A percentile compares a stretch with the other conserved stretches of the same genome.
These are phyloP conservation scores for Pleurotus citrinopileatus DNA, from an alignment of 768 basidiomycete genomes.

Conservation along the genomic window DNA sequence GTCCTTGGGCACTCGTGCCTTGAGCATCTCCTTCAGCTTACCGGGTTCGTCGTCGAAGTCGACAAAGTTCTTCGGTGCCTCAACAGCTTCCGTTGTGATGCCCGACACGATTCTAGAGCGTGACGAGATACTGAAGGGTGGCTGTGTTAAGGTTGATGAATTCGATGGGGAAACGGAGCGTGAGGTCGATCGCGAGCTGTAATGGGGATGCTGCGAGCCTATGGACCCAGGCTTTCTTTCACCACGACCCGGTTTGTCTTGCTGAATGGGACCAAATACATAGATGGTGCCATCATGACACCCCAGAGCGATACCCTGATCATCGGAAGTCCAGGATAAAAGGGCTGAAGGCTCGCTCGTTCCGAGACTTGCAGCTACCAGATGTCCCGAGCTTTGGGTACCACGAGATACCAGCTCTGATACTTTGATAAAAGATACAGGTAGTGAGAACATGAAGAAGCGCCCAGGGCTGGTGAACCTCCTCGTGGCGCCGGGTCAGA, in stretches of 20 bases:
- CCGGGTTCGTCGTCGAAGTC: slow-evolving; percentile 83
- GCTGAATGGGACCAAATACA: slow-evolving; percentile 28
- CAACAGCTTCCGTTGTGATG: slow-evolving; percentile 64
- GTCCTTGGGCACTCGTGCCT: slow-evolving; percentile 46
- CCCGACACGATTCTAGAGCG: slow-evolving; percentile 70
- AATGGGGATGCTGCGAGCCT: slow-evolving; percentile 10
- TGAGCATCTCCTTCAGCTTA: slow-evolving; percentile 71
- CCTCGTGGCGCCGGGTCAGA: too few relatives aligned
- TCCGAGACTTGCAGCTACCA: not conserved
- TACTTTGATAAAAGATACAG: not conserved
- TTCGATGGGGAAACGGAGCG: slow-evolving; percentile 36
- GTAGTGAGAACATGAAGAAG: too few relatives aligned
- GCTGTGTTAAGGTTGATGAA: slow-evolving; percentile 29
- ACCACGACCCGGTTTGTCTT: slow-evolving; percentile 13
- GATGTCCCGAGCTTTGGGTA: not conserved
- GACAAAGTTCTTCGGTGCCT: slow-evolving; percentile 76
- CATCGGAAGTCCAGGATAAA: not conserved
- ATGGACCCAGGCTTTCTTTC: slow-evolving; percentile 5
- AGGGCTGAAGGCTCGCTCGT: not conserved
- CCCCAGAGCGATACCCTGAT: slow-evolving; percentile 25
- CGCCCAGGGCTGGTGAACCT: too few relatives aligned
- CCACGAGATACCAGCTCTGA: not conserved
- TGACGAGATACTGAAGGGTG: slow-evolving; percentile 52
- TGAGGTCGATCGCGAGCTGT: slow-evolving; percentile 21
- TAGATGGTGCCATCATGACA: slow-evolving; percentile 44